Conservation (phyloP, 2,329 filamentous ascomycete genomes). For the Pseudogymnoascus sp. region DNA sequence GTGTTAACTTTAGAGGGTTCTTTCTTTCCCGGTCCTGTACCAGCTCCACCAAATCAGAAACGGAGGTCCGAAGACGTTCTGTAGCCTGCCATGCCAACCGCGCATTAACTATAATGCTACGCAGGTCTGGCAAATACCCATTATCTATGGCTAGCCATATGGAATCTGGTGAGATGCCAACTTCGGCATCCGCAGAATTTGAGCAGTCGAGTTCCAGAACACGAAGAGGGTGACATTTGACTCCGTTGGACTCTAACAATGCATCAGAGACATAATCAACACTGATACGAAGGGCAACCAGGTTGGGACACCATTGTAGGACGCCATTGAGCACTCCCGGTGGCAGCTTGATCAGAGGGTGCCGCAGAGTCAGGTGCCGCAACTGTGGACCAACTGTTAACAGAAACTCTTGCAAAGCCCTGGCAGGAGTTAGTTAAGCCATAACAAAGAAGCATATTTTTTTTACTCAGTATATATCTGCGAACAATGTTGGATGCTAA, state of each 20-base stretch:
- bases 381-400: slow-evolving; percentile 22
- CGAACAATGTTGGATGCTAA: slow-evolving; percentile 29
- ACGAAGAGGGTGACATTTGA: slow-evolving; percentile 20
- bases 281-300: slow-evolving; percentile 25
- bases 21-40: slow-evolving; percentile 25
- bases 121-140: slow-evolving; percentile 21
- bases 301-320: slow-evolving; percentile 20
- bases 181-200: slow-evolving; percentile 21
- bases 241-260: slow-evolving; percentile 19
- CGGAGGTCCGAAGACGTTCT: slow-evolving; percentile 18
- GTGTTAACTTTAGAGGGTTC: slow-evolving; percentile 20
- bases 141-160: slow-evolving; percentile 26
- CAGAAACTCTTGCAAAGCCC: slow-evolving; percentile 19
- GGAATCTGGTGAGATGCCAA: slow-evolving; percentile 18
- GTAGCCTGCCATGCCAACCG: slow-evolving; percentile 27
- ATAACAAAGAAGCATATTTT: neutral
- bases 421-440: neutral
- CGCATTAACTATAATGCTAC: slow-evolving; percentile 26
- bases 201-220: slow-evolving; percentile 30
- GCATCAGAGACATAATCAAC: slow-evolving; percentile 27
- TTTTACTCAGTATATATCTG: slow-evolving; percentile 18
- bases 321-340: slow-evolving; percentile 21
- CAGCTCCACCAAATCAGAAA: slow-evolving; percentile 23
- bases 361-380: slow-evolving; percentile 27
- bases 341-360: slow-evolving; percentile 26